Evolutionary conservation across 306 rosid genomes (phyloP).

Genomic region (Biancaea sappan): DNA sequence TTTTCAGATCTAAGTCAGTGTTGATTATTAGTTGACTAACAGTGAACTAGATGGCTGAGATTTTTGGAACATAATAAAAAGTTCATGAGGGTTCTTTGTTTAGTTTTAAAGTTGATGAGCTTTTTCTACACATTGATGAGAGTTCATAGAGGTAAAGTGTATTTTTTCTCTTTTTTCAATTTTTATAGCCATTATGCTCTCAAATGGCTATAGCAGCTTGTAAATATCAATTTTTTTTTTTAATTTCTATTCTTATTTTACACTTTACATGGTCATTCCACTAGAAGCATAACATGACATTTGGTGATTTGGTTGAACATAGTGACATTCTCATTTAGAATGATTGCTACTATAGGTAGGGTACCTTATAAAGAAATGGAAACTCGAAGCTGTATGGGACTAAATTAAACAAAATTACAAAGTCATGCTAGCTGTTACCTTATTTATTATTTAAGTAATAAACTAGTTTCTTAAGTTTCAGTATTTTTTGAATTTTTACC

Average conservation of each 20-base stretch:
- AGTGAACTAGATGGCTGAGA: no score
- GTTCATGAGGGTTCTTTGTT: no score
- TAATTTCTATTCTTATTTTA: neutral
- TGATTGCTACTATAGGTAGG: neutral
- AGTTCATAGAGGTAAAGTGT: no score
- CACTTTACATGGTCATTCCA: neutral
- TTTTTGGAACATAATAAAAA: no score
- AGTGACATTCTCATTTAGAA: neutral
- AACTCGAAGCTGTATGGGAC: neutral
- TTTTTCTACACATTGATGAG: no score
- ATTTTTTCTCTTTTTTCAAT: no score
- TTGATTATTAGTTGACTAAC: no score
- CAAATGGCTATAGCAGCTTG: no score
- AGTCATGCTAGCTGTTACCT: neutral
- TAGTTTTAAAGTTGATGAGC: no score
- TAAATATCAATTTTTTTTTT: no score
- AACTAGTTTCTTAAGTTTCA: neutral
- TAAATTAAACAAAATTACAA: neutral
- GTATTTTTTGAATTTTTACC: constrained; percentile 15
- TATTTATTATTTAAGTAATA: neutral
- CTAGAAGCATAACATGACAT: neutral
- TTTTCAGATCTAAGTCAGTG: no score
- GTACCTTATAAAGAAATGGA: neutral
- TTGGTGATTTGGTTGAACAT: neutral
- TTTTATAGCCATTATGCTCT: no score